Evolutionary conservation across 768 basidiomycete species (phyloP), one percentile per base, ranked within the genome.

Genomic region (Leccinum longicurvipes): DNA sequence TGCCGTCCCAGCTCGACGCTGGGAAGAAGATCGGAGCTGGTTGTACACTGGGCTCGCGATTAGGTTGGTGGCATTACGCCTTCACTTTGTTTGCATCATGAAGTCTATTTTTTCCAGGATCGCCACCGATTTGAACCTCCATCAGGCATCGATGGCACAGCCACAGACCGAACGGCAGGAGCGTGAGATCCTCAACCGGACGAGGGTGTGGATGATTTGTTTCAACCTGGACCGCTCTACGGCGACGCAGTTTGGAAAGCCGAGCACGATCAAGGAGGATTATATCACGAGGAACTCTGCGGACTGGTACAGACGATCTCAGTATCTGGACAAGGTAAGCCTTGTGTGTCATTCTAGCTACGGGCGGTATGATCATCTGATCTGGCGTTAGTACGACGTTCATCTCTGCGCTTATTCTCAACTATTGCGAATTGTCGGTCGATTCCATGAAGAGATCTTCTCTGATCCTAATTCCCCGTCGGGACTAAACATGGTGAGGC

Each of bases 1-100:
- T 64, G 83, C 84, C 45, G 86, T 91, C 2, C 90, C 89, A 4
- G 90, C 89, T 1, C 80, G 85, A 23, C 74, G 83, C 42, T 96
- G 93, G 87, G 92, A 95, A 63, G 91, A 95, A 62, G 92, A 95
- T 66, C 79, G 91, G 27, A 90, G 89, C 54, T 95, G 92, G 90
- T 69, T 94, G 47, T 91, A 92, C 65, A 88, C 91, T 4, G 92
- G 93, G 21, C 82, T 93, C 58, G 92, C 91, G 1, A 87, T 93
- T 31, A 85, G 90, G 84, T 83, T 41, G 19, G 56, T 36, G 69
- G 54, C 21, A 19, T 57, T 31, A 10, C 19, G 24, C 25, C 19
- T 9, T 6, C n/a, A 0, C 8, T 25, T n/a, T 3, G 8, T 36
- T 9, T n/a, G 19, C 21, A 21, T 10, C 3, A 17, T 57, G 14